Conservation (phyloP, 1,284 basidiomycete species). For the Hymenochaete sp. region DNA sequence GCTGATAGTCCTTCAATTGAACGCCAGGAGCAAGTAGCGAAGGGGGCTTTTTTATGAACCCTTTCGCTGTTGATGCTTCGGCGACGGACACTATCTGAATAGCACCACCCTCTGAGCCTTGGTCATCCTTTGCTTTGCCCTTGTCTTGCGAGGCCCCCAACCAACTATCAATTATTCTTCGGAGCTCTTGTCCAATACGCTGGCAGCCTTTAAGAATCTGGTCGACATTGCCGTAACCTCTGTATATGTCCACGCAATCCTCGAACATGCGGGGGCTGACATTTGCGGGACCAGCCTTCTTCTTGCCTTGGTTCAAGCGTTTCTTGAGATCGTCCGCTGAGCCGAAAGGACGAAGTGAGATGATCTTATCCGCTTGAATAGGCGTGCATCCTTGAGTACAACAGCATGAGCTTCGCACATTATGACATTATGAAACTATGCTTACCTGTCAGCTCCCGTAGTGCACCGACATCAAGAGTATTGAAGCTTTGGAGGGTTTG, state of each 20-base stretch:
- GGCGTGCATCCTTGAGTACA: slow-evolving; percentile 62
- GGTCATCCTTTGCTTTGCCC: slow-evolving; percentile 31
- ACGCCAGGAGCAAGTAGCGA: slow-evolving; percentile 60
- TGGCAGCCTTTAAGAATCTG: slow-evolving; percentile 85
- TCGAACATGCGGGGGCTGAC: slow-evolving; percentile 88
- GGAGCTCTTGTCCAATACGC: slow-evolving; percentile 64
- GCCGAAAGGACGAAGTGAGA: slow-evolving; percentile 74
- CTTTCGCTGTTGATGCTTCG: slow-evolving; percentile 38
- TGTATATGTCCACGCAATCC: slow-evolving; percentile 82
- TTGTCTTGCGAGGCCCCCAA: slow-evolving; percentile 36
- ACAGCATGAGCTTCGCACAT: slow-evolving; percentile 12
- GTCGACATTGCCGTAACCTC: slow-evolving; percentile 89
- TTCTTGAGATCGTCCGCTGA: slow-evolving; percentile 70
- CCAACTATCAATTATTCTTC: slow-evolving; percentile 75
- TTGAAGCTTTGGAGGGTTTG: slow-evolving; percentile 86
- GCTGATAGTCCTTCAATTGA: slow-evolving; percentile 91
- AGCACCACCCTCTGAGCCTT: slow-evolving; percentile 48
- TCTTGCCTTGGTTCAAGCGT: slow-evolving; percentile 75
- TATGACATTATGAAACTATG: too few species aligned
- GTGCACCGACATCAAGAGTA: slow-evolving; percentile 54
- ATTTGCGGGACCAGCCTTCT: slow-evolving; percentile 72
- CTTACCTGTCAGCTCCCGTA: slow-evolving; percentile 88
- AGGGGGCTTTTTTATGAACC: slow-evolving; percentile 75
- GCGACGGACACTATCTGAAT: slow-evolving; percentile 46
- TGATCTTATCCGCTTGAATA: slow-evolving; percentile 78